Conservation (phyloP, 2,329 filamentous ascomycete genomes). For the Fusarium mundagurra region DNA sequence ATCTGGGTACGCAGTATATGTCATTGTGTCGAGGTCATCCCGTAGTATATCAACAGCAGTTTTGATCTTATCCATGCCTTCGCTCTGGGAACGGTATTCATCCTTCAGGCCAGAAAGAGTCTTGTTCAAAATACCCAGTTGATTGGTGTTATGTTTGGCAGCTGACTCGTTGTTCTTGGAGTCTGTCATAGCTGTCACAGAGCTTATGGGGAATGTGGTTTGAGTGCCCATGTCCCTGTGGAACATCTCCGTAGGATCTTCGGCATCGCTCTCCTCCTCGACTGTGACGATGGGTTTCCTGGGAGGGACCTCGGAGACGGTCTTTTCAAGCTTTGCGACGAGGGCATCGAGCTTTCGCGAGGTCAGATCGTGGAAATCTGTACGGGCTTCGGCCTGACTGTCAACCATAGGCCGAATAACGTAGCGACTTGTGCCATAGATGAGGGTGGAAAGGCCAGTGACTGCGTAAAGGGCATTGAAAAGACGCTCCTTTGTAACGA, state of each 20-base stretch:
- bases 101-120: slow-evolving; percentile 56
- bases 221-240: slow-evolving; percentile 84
- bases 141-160: slow-evolving; percentile 53
- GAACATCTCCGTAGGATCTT: slow-evolving; percentile 80
- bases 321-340: slow-evolving; percentile 61
- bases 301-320: slow-evolving; percentile 70
- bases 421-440: slow-evolving; percentile 78
- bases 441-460: slow-evolving; percentile 65
- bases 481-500: slow-evolving; percentile 69
- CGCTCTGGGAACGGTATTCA: slow-evolving; percentile 55
- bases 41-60: slow-evolving; percentile 66
- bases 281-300: slow-evolving; percentile 36
- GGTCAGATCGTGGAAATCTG: slow-evolving; percentile 62
- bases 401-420: slow-evolving; percentile 72
- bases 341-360: slow-evolving; percentile 57
- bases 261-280: slow-evolving; percentile 57
- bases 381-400: slow-evolving; percentile 60
- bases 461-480: slow-evolving; percentile 68
- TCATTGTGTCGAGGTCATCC: slow-evolving; percentile 72
- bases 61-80: slow-evolving; percentile 62
- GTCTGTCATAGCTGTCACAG: slow-evolving; percentile 19
- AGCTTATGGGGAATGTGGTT: slow-evolving; percentile 61
- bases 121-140: slow-evolving; percentile 55
- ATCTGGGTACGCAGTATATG: slow-evolving; percentile 54
- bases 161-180: slow-evolving; percentile 38